A percentile compares a stretch with the other conserved stretches of the same genome.
phyloP scores from a whole-genome alignment of 768 basidiomycete genomes.

The Boletus edulis region DNA sequence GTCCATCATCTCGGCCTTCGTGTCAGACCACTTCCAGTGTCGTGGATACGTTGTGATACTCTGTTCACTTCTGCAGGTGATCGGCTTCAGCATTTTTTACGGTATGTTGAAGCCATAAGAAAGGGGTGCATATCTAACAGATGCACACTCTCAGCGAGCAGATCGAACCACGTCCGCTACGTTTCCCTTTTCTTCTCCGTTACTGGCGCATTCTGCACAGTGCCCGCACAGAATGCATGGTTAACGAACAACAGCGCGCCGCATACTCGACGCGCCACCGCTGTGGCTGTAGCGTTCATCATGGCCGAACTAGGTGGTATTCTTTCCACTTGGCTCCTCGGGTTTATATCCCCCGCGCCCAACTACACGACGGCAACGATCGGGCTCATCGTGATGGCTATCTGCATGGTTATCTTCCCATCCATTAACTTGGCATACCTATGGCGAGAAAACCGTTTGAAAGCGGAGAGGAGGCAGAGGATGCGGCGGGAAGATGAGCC shows the following conservation, averaged over 20 bases:
- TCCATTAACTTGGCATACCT: constrained; percentile 43
- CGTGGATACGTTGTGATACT: constrained; percentile 49
- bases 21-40: constrained; percentile 52
- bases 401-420: constrained; percentile 36
- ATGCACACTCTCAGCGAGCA: constrained; percentile 5
- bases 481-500: constrained; percentile 37
- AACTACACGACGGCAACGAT: constrained; percentile 48
- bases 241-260: constrained; percentile 60
- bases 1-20: constrained; percentile 38
- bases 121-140: neutral
- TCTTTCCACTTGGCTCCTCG: constrained; percentile 60
- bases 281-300: constrained; percentile 55
- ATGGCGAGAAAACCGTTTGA: constrained; percentile 43
- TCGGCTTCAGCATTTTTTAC: constrained; percentile 14
- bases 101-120: neutral
- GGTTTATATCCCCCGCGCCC: constrained; percentile 46
- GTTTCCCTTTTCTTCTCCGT: constrained; percentile 55
- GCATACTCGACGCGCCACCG: constrained; percentile 54
- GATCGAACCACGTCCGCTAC: constrained; percentile 45
- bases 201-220: constrained; percentile 47
- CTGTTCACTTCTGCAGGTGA: constrained; percentile 40
- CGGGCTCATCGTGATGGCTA: neutral
- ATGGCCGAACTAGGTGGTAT: constrained; percentile 59
- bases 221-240: constrained; percentile 59
- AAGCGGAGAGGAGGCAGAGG: constrained; percentile 36